Percentiles rank a stretch among this genome's conserved stretches.
Evolutionary conservation across 1,139 yeast species (phyloP).

Genomic region (Yamadazyma kanchanaburiensis): DNA sequence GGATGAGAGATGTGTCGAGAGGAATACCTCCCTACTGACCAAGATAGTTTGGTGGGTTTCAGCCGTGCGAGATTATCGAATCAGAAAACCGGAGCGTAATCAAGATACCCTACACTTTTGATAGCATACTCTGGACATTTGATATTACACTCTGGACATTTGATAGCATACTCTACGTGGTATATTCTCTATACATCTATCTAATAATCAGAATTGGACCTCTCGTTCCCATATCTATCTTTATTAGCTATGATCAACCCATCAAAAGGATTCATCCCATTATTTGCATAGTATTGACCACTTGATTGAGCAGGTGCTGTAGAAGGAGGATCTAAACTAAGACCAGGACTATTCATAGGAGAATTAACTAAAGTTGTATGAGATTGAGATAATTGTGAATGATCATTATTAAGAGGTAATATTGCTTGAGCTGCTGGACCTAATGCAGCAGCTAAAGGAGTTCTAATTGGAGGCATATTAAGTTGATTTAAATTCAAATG

Average conservation of each 20-base stretch:
- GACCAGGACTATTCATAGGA: slow-evolving; percentile 19
- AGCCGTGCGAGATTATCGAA: no score
- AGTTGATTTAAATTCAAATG: slow-evolving; percentile 10
- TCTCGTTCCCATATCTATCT: no score
- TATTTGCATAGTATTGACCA: slow-evolving; percentile 35
- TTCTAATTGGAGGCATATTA: slow-evolving; percentile 21
- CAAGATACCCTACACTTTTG: no score
- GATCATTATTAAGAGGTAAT: slow-evolving; percentile 13
- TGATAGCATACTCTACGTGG: no score
- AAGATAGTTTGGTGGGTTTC: no score
- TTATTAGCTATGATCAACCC: slow-evolving; percentile 33
- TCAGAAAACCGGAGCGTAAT: no score
- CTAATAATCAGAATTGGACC: no score
- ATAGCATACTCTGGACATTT: no score
- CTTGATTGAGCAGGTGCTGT: slow-evolving; percentile 33
- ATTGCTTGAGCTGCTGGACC: slow-evolving; percentile 26
- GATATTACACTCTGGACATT: no score
- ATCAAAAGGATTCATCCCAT: slow-evolving; percentile 42
- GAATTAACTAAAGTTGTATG: slow-evolving; percentile 7
- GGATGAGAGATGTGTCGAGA: no score
- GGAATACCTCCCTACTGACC: no score
- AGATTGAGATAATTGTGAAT: slow-evolving; percentile 3
- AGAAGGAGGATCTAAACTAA: slow-evolving; percentile 15
- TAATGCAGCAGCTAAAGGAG: slow-evolving; percentile 32
- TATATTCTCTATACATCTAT: no score